phyloP scores from a whole-genome alignment of 805 yeast species.

The Starmerella sirachaensis region DNA sequence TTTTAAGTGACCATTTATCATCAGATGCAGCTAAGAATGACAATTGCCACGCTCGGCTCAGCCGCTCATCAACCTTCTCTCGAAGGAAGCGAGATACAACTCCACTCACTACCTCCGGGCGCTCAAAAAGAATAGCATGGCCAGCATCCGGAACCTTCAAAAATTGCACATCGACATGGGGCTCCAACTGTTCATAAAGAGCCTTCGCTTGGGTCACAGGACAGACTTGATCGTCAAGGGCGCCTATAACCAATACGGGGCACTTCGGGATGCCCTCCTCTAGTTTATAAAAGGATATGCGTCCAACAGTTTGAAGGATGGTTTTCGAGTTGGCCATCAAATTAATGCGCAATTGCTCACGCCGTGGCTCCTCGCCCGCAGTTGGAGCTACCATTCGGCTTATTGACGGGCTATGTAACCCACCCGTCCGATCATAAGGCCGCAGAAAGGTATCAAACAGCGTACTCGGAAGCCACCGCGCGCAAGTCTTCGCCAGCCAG shows the following conservation, averaged over 20 bases:
- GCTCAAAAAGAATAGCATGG: conserved; percentile 51
- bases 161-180: not conserved
- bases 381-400: conserved; percentile 36
- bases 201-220: conserved; percentile 33
- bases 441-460: conserved; percentile 44
- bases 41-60: conserved; percentile 62
- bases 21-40: conserved; percentile 41
- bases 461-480: conserved; percentile 7
- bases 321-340: conserved; percentile 45
- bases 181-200: not conserved
- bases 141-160: conserved; percentile 37
- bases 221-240: conserved; percentile 45
- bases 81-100: conserved; percentile 47
- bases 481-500: not conserved
- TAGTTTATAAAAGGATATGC: conserved; percentile 36
- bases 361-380: conserved; percentile 33
- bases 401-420: conserved; percentile 51
- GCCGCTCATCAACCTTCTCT: conserved; percentile 37
- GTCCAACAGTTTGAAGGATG: conserved; percentile 42
- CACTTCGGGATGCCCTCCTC: conserved; percentile 35
- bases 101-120: conserved; percentile 55
- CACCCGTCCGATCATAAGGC: conserved; percentile 49
- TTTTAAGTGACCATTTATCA: conserved; percentile 67
- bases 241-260: conserved; percentile 48
- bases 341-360: conserved; percentile 60